Base-by-base conservation (phyloP, 108 stramenopile species). In the Nitzschia putrida region DNA sequence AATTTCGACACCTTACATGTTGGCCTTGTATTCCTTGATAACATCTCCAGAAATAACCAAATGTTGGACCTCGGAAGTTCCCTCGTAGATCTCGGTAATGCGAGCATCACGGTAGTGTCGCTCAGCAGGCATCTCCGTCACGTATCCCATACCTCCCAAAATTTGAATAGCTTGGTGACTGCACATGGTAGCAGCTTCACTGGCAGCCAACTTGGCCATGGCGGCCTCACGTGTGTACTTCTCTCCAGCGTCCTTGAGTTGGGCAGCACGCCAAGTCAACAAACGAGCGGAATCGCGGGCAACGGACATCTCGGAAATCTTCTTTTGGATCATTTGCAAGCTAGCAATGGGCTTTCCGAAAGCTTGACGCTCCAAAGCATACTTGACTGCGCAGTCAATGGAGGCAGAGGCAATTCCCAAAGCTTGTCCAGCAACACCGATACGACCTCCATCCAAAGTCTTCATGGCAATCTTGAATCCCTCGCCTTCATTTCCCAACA, bases 11-110 rank as follows among this genome's bases (percentile, higher is more conserved):
- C 47, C 6, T 49, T 49, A 49, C 18, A 18, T 18, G 47, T 39
- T 60, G n/a, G 58, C 18, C 66, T 86, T 93, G 74, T 95, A 97
- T 67, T 95, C 96, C 79, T 98, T 98, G 57, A 98, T 73, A 10
- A 98, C 87, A 71, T 94, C 87, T 11, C 83, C 83, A 2, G 96
- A 96, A 66, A 98, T 97, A 13, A 98, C 97, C 66, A 98, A 68
- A 67, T 96, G 95, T 77, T 98, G 97, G 57, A 98, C 85, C 60
- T 98, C 96, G 59, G 85, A 89, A 11, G 96, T 98, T 21, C 96
- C 98, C 71, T 98, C 98, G 71, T 98, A 98, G 68, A 98, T 98
- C 69, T 98, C 98, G 8, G 98, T 98, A 69, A 98, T 98, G 52
- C 98, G 74, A 37, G 98, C 98, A 78, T 98, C 98, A 23, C 98